These are phyloP conservation scores for Aspergillus sp. DNA, from an alignment of 2,329 filamentous ascomycete genomes.

Conservation along the genomic window DNA sequence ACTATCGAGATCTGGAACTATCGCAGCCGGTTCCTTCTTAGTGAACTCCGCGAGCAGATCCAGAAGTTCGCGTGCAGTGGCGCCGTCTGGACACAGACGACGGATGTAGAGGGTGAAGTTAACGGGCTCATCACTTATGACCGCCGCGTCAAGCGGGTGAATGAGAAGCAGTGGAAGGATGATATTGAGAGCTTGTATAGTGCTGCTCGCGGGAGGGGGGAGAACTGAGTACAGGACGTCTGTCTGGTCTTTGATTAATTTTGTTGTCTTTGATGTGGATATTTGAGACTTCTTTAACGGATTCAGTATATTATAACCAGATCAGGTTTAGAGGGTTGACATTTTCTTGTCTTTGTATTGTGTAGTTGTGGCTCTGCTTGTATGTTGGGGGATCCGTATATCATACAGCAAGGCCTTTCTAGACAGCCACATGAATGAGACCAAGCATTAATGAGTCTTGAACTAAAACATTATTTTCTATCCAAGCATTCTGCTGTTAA, in stretches of 20 bases:
- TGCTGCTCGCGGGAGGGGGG: slow-evolving; percentile 41
- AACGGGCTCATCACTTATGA: slow-evolving; percentile 72
- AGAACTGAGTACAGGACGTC: background rate
- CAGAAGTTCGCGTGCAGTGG: slow-evolving; percentile 63
- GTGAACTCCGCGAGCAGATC: slow-evolving; percentile 50
- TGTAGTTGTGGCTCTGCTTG: too few relatives aligned
- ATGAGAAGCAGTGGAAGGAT: slow-evolving; percentile 58
- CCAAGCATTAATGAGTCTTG: background rate
- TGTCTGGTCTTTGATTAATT: background rate
- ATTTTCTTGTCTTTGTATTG: too few relatives aligned
- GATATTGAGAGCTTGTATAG: slow-evolving; percentile 63
- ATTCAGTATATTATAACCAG: background rate
- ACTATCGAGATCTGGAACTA: slow-evolving; percentile 65
- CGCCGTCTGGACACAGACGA: slow-evolving; percentile 72
- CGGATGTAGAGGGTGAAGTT: slow-evolving; percentile 72
- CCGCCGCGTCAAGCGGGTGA: slow-evolving; percentile 55
- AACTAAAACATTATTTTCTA: too few relatives aligned
- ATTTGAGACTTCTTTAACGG: background rate
- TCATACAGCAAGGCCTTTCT: too few relatives aligned
- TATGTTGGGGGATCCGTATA: too few relatives aligned
- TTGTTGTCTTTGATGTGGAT: background rate
- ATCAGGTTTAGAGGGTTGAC: too few relatives aligned
- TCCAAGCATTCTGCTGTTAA: too few relatives aligned
- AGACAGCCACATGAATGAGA: too few relatives aligned
- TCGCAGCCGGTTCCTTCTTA: slow-evolving; percentile 55